phyloP scores from a whole-genome alignment of 305 asterid genomes.

The Fraxinus velutina region DNA sequence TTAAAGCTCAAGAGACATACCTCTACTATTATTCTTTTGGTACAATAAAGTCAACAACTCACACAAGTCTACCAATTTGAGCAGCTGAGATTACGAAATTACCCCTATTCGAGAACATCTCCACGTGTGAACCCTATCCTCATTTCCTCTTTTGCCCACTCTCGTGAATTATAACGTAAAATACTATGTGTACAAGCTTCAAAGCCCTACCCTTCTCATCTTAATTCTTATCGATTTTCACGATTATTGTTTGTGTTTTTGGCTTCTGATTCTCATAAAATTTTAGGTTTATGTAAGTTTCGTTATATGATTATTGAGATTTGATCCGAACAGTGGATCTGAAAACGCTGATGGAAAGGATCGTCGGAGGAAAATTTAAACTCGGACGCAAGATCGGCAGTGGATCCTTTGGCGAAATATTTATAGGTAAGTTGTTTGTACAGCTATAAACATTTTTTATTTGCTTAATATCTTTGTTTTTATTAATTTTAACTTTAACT shows the following conservation, averaged over 20 bases:
- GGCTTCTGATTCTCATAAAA: background rate
- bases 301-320: conserved; percentile 35
- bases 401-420: conserved; percentile 92
- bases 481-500: background rate
- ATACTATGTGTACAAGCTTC: conserved; percentile 34
- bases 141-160: conserved; percentile 35
- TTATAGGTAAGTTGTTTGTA: conserved; percentile 45
- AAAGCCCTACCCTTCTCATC: conserved; percentile 22
- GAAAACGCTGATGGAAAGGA: conserved; percentile 59
- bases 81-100: conserved; percentile 12
- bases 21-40: too few relatives aligned
- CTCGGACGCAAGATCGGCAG: conserved; percentile 98
- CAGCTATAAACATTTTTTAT: background rate
- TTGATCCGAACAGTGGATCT: conserved; percentile 28
- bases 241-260: conserved; percentile 13
- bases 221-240: conserved; percentile 8
- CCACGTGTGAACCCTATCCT: conserved; percentile 29
- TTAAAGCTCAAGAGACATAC: background rate
- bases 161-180: conserved; percentile 24
- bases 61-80: background rate
- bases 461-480: background rate
- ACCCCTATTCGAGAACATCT: conserved; percentile 14
- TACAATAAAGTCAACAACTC: background rate
- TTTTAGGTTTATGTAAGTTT: conserved; percentile 21
- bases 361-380: conserved; percentile 85